These are phyloP conservation scores for Didymella exigua DNA, from an alignment of 2,329 filamentous ascomycete species.

Conservation along the genomic window DNA sequence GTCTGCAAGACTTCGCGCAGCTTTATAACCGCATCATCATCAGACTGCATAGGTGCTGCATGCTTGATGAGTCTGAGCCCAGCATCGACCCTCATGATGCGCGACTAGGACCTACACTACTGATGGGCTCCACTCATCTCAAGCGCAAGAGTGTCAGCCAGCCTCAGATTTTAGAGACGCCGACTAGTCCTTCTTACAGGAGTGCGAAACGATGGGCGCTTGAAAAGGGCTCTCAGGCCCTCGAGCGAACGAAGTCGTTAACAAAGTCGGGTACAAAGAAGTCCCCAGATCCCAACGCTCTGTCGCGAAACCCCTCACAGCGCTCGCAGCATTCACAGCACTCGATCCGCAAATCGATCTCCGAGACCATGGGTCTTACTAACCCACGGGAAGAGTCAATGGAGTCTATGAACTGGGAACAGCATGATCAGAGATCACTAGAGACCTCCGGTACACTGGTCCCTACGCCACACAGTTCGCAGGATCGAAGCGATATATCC, in stretches of 20 bases:
- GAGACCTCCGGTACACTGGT: constrained; percentile 35
- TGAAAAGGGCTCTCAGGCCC: constrained; percentile 44
- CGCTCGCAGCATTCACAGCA: constrained; percentile 43
- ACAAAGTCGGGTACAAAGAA: constrained; percentile 35
- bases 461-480: constrained; percentile 35
- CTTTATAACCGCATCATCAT: constrained; percentile 54
- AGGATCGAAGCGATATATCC: constrained; percentile 34
- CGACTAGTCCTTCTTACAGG: constrained; percentile 41
- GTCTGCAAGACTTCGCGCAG: constrained; percentile 40
- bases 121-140: constrained; percentile 30
- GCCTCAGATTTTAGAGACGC: constrained; percentile 32
- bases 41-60: constrained; percentile 47
- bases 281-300: constrained; percentile 33
- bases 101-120: constrained; percentile 28
- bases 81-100: constrained; percentile 37
- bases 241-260: constrained; percentile 42
- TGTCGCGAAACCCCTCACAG: constrained; percentile 40
- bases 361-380: constrained; percentile 36
- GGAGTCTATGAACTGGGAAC: constrained; percentile 38
- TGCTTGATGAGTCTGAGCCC: constrained; percentile 47
- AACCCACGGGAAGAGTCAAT: constrained; percentile 38
- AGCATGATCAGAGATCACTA: constrained; percentile 29
- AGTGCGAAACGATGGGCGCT: constrained; percentile 45
- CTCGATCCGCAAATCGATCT: constrained; percentile 44
- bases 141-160: constrained; percentile 43